Evolutionary conservation across 176 grass and related monocot genomes (phyloP).

Genomic region (Rhynchospora tenuis): DNA sequence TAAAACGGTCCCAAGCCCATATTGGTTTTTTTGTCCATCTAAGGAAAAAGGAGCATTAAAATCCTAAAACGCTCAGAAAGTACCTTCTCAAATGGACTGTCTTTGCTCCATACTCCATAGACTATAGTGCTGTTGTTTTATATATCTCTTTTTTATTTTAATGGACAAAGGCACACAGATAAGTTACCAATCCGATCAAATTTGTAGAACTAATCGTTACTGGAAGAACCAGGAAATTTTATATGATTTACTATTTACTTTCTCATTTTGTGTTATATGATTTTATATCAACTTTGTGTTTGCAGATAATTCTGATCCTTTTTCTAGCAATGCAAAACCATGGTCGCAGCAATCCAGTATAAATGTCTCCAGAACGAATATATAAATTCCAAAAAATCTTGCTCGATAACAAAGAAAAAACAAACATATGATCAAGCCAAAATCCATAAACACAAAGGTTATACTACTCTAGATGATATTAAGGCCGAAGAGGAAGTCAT

Average conservation of each 20-base stretch:
- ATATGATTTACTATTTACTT: no score
- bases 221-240: no score
- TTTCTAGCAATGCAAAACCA: background rate
- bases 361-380: background rate
- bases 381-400: background rate
- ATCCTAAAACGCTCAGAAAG: background rate
- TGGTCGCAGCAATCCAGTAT: background rate
- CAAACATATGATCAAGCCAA: slow-evolving; percentile 6
- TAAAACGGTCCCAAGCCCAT: background rate
- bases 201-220: no score
- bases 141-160: no score
- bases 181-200: no score
- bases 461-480: slow-evolving; percentile 14
- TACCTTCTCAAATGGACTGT: background rate
- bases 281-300: background rate
- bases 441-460: background rate
- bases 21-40: background rate
- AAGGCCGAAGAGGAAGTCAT: background rate
- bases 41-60: background rate
- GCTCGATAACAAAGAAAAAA: background rate
- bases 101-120: no score
- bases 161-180: no score
- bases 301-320: background rate
- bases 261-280: no score
- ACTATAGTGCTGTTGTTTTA: no score